Base-by-base conservation (phyloP, 1,284 basidiomycete species). In the Schizophyllum amplum region DNA sequence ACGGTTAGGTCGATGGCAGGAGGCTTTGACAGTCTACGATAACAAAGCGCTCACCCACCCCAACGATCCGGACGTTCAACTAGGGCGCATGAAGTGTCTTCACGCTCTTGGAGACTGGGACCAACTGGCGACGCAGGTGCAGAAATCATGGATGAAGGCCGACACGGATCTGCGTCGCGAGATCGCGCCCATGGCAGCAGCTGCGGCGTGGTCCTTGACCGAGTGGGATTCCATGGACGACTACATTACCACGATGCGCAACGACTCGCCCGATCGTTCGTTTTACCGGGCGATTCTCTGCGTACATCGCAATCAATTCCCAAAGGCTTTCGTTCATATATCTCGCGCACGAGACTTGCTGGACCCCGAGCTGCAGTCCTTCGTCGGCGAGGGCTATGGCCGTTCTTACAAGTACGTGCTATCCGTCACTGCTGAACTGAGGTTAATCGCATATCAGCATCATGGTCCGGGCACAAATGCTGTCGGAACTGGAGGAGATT, bases 161-260 rank as follows among this genome's bases (percentile, higher is more conserved):
- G 84, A 80, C 50, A 80, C 86, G 60, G 94, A 98, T 52, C 90
- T 95, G 63, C 86, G 91, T 55, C 83, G 90, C 58, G 88, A 92
- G 68, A 97, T 99, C 65, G 95, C 97, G 1, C 95, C 96, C 0
- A 87, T 99, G 74, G 97, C 96, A 0, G 93, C 97, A 0, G 96
- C 97, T 0, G 96, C 97, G 1, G 94, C 94, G 4, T 99, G 97
- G 96, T 94, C 94, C 4, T 73, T 98, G 57, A 90, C 90, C 62
- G 94, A 98, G 67, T 99, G 97, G 97, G 94, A 98, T 66, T 82
- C 87, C 6, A 99, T 99, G 97, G 97, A 99, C 60, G 89, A 95
- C 65, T 99, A 97, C 71, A 98, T 99, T 60, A 81, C 84, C 5
- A 91, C 90, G 2, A 97, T 99, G 92, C 92, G 92, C 67, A 76